These are phyloP conservation scores for Manihot esculenta DNA, from an alignment of 441 rosid genomes.

Conservation along the genomic window DNA sequence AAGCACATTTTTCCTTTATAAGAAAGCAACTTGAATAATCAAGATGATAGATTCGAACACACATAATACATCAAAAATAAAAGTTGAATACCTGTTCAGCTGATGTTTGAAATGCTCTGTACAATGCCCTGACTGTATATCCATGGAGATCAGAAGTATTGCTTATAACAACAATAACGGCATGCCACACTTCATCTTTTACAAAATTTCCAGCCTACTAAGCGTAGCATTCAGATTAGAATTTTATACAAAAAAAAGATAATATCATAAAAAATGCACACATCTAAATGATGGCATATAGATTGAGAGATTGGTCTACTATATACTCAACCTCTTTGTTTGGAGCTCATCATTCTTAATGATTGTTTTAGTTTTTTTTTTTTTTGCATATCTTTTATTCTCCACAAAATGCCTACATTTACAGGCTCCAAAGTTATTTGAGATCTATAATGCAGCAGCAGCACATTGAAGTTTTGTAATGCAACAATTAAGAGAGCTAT, in stretches of 20 bases:
- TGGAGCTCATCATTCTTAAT: conserved; percentile 2
- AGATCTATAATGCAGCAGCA: no score
- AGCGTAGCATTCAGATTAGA: conserved; percentile 41
- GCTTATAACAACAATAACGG: conserved; percentile 86
- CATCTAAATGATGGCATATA: conserved; percentile 8
- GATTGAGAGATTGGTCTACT: background rate
- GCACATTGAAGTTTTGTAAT: background rate
- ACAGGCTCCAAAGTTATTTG: background rate
- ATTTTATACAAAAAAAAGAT: conserved; percentile 22
- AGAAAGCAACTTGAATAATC: conserved; percentile 22
- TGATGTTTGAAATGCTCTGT: conserved; percentile 72
- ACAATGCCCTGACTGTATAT: conserved; percentile 84
- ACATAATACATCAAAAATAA: conserved; percentile 17
- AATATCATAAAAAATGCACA: conserved; percentile 12
- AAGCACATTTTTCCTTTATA: conserved; percentile 4
- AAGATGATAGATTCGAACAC: conserved; percentile 23
- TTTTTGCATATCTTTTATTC: background rate
- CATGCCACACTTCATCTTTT: conserved; percentile 98
- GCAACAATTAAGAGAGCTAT: background rate
- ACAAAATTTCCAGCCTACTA: conserved; percentile 98
- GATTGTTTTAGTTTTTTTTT: conserved; percentile 1
- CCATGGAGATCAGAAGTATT: conserved; percentile 98
- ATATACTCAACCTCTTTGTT: background rate
- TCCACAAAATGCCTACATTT: background rate
- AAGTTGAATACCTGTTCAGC: conserved; percentile 69